Percentiles rank a stretch among this genome's conserved stretches.
These are phyloP conservation scores for Leccinum arenicola DNA, from an alignment of 768 basidiomycete genomes.

Conservation along the genomic window DNA sequence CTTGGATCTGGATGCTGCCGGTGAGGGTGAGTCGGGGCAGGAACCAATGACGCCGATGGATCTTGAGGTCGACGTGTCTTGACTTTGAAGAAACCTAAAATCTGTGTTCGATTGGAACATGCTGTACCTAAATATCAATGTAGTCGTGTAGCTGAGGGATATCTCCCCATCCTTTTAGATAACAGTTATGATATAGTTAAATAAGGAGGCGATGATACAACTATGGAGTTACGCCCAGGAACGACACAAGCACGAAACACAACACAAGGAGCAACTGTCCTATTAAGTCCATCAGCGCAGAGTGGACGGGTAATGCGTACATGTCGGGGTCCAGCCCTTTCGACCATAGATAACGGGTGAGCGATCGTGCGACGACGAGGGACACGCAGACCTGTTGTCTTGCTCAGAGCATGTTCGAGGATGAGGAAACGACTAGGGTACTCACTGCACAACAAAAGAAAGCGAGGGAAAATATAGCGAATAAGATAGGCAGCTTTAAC, in stretches of 20 bases:
- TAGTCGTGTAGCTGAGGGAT: slow-evolving; percentile 1
- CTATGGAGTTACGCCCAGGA: slow-evolving; percentile 31
- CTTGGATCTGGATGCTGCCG: slow-evolving; percentile 29
- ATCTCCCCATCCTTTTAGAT: neutral
- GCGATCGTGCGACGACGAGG: slow-evolving; percentile 56
- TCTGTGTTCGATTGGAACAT: neutral
- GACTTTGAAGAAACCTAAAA: slow-evolving; percentile 39
- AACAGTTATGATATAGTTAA: neutral
- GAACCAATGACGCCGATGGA: slow-evolving; percentile 38
- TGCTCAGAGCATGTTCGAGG: neutral
- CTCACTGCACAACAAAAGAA: slow-evolving; percentile 80
- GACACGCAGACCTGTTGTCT: slow-evolving; percentile 64
- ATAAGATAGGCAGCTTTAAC: slow-evolving; percentile 68
- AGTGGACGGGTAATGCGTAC: slow-evolving; percentile 92
- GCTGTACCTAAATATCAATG: neutral
- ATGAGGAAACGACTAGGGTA: slow-evolving; percentile 15
- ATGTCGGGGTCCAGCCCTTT: slow-evolving; percentile 82
- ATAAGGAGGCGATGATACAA: neutral
- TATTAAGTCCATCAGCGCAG: slow-evolving; percentile 81
- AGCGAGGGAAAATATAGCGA: slow-evolving; percentile 61
- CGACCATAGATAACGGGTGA: slow-evolving; percentile 80
- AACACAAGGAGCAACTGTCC: slow-evolving; percentile 78
- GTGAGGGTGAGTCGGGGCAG: slow-evolving; percentile 31
- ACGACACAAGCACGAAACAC: slow-evolving; percentile 67
- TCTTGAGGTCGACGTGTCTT: slow-evolving; percentile 34